phyloP scores from a whole-genome alignment of 371 early-diverging fungal genomes.

The Batkoa obscura region DNA sequence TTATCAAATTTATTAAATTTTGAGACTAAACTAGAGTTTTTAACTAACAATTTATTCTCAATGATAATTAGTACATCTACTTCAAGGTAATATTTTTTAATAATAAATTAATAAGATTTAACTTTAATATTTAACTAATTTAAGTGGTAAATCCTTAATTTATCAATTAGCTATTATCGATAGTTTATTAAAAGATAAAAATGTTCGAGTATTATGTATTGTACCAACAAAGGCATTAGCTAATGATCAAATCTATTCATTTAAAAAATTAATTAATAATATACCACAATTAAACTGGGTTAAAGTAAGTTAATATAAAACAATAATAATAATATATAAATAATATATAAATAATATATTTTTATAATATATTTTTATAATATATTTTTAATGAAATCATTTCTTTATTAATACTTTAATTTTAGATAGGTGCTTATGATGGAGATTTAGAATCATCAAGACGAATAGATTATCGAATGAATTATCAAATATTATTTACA shows the following conservation, averaged over 20 bases:
- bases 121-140: no score
- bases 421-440: slow-evolving; percentile 18
- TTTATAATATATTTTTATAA: no score
- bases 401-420: no score
- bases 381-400: no score
- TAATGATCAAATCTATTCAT: slow-evolving; percentile 34
- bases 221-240: slow-evolving; percentile 64
- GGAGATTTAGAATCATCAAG: slow-evolving; percentile 24
- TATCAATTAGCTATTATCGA: slow-evolving; percentile 51
- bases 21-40: no score
- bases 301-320: slow-evolving; percentile 6
- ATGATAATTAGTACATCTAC: no score
- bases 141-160: slow-evolving; percentile 58
- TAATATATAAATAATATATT: no score
- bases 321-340: not conserved
- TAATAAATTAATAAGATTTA: no score
- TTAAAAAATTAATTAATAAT: not conserved
- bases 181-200: slow-evolving; percentile 17
- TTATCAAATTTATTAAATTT: no score
- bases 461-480: slow-evolving; percentile 22
- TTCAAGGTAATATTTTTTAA: no score
- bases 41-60: no score
- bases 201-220: slow-evolving; percentile 27
- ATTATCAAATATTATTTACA: slow-evolving; percentile 39
- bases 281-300: not conserved